These are phyloP conservation scores for Cadophora gregata DNA, from an alignment of 2,329 filamentous ascomycete species.

Conservation along the genomic window DNA sequence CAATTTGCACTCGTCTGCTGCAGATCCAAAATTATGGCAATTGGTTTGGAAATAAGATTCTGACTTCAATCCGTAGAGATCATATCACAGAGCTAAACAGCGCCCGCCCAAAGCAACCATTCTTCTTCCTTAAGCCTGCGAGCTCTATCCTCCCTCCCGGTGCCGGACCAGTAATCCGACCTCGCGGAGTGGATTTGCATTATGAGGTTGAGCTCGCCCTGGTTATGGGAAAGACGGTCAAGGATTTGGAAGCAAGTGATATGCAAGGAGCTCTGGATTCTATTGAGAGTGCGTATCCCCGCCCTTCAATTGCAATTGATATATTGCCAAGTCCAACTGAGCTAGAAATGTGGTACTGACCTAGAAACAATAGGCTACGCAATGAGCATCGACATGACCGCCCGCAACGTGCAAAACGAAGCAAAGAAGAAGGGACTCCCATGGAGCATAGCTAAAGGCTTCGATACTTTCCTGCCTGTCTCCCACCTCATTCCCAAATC, in stretches of 20 bases:
- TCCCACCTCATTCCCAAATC: slow-evolving; percentile 81
- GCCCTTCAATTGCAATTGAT: neutral
- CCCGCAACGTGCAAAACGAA: slow-evolving; percentile 92
- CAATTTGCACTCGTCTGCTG: slow-evolving; percentile 1
- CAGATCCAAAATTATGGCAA: slow-evolving; percentile 17
- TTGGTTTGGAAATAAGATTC: neutral
- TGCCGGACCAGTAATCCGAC: slow-evolving; percentile 80
- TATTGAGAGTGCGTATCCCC: slow-evolving; percentile 68
- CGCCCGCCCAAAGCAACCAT: slow-evolving; percentile 87
- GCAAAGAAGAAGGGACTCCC: slow-evolving; percentile 96
- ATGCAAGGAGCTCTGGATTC: slow-evolving; percentile 78
- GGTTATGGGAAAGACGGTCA: slow-evolving; percentile 81
- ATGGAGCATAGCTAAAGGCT: slow-evolving; percentile 96
- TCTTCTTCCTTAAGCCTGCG: slow-evolving; percentile 98
- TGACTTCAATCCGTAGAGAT: slow-evolving; percentile 61
- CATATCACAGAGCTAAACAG: slow-evolving; percentile 94
- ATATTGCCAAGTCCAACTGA: neutral
- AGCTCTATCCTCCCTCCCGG: slow-evolving; percentile 83
- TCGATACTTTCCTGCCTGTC: slow-evolving; percentile 95
- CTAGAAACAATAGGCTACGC: slow-evolving; percentile 69
- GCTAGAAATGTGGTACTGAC: slow-evolving; percentile 4
- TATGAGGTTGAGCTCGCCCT: slow-evolving; percentile 95
- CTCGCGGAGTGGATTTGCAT: slow-evolving; percentile 83
- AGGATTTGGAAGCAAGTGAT: slow-evolving; percentile 78
- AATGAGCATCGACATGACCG: slow-evolving; percentile 96